Percentiles rank a stretch among this genome's conserved stretches.
Conservation (phyloP, 148 eudicot genomes). For the Cornus kousa region DNA sequence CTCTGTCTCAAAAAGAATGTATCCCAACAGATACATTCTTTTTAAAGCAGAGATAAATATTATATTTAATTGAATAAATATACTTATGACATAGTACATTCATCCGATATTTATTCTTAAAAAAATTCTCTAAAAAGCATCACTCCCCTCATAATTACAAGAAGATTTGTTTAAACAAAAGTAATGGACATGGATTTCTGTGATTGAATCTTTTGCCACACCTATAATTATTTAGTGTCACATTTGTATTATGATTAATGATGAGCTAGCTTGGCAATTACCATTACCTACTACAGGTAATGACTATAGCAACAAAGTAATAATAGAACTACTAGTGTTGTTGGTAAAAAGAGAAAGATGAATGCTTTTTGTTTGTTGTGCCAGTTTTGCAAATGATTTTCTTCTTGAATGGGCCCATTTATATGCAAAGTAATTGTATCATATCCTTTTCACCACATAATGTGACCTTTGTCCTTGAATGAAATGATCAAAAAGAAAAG, state of each 20-base stretch:
- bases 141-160: background rate
- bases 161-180: background rate
- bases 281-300: constrained; percentile 8
- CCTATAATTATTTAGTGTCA: background rate
- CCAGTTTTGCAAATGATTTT: background rate
- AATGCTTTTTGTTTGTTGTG: background rate
- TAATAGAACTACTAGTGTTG: background rate
- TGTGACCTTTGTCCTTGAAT: background rate
- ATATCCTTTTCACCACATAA: background rate
- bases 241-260: background rate
- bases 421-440: background rate
- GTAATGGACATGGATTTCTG: background rate
- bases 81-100: too few relatives aligned
- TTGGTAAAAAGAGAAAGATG: background rate
- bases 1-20: too few relatives aligned
- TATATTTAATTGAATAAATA: too few relatives aligned
- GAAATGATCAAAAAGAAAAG: background rate
- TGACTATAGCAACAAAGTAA: background rate
- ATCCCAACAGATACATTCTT: too few relatives aligned
- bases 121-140: too few relatives aligned
- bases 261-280: background rate
- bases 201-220: background rate
- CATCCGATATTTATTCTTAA: too few relatives aligned
- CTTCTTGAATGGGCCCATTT: background rate
- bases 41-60: too few relatives aligned